Conservation (phyloP, 2,329 filamentous ascomycete species). For the Aureobasidium uvarum region DNA sequence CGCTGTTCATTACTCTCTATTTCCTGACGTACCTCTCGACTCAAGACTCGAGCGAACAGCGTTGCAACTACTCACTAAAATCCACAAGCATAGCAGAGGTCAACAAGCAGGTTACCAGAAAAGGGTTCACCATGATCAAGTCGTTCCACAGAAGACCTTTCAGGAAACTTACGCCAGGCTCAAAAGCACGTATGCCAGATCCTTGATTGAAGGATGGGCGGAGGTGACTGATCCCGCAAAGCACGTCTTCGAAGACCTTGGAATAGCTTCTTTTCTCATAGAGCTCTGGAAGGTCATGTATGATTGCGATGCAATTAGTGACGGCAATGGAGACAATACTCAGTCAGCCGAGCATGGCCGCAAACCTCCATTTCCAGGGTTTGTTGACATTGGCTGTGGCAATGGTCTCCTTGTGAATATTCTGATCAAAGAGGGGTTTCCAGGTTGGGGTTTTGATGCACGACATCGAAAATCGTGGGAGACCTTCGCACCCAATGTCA, state of each 20-base stretch:
- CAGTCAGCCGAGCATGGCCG: background rate
- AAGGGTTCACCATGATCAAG: conserved; percentile 75
- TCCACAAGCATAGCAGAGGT: conserved; percentile 72
- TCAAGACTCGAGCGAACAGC: conserved; percentile 61
- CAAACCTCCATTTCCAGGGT: conserved; percentile 66
- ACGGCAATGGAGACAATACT: background rate
- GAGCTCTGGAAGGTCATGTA: conserved; percentile 92
- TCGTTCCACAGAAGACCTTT: conserved; percentile 72
- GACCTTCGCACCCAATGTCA: conserved; percentile 59
- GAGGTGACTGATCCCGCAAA: conserved; percentile 86
- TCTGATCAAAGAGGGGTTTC: conserved; percentile 74
- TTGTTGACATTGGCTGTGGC: conserved; percentile 93
- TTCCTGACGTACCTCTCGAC: conserved; percentile 33
- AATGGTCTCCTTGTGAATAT: conserved; percentile 89
- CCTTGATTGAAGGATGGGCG: conserved; percentile 72
- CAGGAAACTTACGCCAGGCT: conserved; percentile 80
- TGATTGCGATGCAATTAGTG: conserved; percentile 22
- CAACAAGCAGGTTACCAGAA: conserved; percentile 68
- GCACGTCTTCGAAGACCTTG: conserved; percentile 92
- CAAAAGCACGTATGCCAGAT: conserved; percentile 73
- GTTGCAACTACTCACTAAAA: conserved; percentile 63
- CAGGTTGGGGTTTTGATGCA: conserved; percentile 89
- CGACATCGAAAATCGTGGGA: conserved; percentile 81
- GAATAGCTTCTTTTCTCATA: conserved; percentile 87
- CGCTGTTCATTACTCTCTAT: conserved; percentile 55